phyloP scores from a whole-genome alignment of 768 basidiomycete species.

The Mrakia gelida region DNA sequence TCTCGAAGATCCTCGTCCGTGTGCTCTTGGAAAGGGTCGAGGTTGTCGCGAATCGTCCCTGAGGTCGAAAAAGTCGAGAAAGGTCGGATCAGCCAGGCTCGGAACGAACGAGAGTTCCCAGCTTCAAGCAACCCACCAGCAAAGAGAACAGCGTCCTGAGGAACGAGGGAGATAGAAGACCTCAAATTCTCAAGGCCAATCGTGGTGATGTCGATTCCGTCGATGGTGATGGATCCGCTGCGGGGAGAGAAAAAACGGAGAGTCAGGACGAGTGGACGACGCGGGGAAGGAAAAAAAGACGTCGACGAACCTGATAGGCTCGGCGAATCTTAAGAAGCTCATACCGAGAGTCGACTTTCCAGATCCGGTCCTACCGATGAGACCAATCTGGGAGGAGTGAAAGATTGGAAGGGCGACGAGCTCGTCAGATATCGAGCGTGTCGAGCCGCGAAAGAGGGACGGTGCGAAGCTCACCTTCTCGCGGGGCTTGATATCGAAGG shows the following conservation, averaged over 20 bases:
- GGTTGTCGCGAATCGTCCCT: slow-evolving; percentile 40
- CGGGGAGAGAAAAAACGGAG: neutral
- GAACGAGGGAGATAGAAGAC: slow-evolving; percentile 51
- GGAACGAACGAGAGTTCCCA: neutral
- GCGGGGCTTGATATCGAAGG: slow-evolving; percentile 63
- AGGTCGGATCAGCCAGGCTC: neutral
- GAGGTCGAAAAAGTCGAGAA: neutral
- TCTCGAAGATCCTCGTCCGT: slow-evolving; percentile 74
- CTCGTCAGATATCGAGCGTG: neutral
- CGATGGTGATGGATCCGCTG: slow-evolving; percentile 69
- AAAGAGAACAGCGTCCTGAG: slow-evolving; percentile 51
- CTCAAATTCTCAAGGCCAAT: slow-evolving; percentile 80
- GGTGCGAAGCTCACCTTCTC: slow-evolving; percentile 50
- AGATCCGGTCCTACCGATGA: slow-evolving; percentile 50
- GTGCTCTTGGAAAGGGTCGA: slow-evolving; percentile 58
- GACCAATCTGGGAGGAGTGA: neutral
- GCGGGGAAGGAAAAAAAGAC: neutral
- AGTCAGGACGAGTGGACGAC: neutral
- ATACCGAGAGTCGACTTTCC: slow-evolving; percentile 66
- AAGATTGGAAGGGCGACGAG: neutral
- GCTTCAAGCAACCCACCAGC: neutral
- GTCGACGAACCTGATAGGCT: slow-evolving; percentile 50
- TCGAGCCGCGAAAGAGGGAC: neutral
- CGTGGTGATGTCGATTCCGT: slow-evolving; percentile 79
- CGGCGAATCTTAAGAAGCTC: slow-evolving; percentile 78